Conservation (phyloP, 2,329 filamentous ascomycete species). For the Harringtonia lauricola region DNA sequence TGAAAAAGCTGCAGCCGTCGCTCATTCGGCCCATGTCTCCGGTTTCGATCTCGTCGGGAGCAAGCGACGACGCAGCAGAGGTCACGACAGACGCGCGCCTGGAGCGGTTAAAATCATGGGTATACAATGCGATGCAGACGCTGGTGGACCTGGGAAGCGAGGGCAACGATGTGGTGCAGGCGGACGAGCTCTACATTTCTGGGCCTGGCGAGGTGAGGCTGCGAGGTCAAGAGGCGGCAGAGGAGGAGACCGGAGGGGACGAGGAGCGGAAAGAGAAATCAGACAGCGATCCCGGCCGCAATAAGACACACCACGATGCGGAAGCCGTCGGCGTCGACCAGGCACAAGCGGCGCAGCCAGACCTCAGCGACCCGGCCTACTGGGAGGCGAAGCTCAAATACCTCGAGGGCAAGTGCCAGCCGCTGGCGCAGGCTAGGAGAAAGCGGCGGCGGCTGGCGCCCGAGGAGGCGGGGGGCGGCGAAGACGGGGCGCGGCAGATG, state of each 20-base stretch:
- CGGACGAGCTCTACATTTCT: slow-evolving; percentile 7
- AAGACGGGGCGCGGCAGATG: background rate
- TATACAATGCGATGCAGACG: slow-evolving; percentile 8
- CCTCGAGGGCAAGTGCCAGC: slow-evolving; percentile 6
- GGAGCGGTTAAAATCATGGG: slow-evolving; percentile 3
- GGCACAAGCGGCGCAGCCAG: background rate
- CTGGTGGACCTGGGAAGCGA: slow-evolving; percentile 5
- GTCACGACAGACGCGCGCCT: background rate
- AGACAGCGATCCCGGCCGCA: background rate
- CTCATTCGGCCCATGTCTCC: slow-evolving; percentile 8
- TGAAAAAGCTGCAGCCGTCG: slow-evolving; percentile 6
- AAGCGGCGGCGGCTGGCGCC: slow-evolving; percentile 4
- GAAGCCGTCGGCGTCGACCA: background rate
- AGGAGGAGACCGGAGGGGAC: background rate
- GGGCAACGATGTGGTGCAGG: slow-evolving; percentile 1
- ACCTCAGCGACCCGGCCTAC: slow-evolving; percentile 3
- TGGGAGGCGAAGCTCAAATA: slow-evolving; percentile 8
- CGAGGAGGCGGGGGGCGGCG: background rate
- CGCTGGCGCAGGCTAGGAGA: slow-evolving; percentile 5
- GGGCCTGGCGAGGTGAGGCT: slow-evolving; percentile 9
- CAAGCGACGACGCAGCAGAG: background rate
- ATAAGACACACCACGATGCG: background rate
- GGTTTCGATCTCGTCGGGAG: slow-evolving; percentile 6
- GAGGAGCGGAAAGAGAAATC: background rate
- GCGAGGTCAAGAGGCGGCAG: background rate